A percentile compares a stretch with the other conserved stretches of the same genome.
phyloP scores from a whole-genome alignment of 2,329 filamentous ascomycete genomes.

The Fusarium illudens region DNA sequence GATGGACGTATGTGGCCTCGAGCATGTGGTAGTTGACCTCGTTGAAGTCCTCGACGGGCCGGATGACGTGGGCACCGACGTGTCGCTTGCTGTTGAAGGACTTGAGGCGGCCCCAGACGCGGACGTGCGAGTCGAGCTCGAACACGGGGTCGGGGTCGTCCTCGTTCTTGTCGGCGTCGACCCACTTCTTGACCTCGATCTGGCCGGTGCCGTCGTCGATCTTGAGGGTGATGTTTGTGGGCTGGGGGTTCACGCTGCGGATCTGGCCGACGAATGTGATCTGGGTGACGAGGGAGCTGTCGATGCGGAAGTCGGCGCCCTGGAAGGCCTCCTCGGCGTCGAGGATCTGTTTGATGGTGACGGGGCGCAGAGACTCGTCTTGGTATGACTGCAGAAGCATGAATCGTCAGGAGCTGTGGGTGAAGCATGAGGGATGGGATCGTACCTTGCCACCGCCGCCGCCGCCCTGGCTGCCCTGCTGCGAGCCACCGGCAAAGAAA shows the following conservation, averaged over 20 bases:
- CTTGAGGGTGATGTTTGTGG: conserved; percentile 90
- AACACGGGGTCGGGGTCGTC: conserved; percentile 62
- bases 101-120: conserved; percentile 86
- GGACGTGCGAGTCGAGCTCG: conserved; percentile 79
- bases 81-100: conserved; percentile 84
- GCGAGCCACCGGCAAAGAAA: conserved; percentile 68
- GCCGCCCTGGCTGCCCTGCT: conserved; percentile 63
- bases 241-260: conserved; percentile 83
- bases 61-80: conserved; percentile 81
- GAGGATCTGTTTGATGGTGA: conserved; percentile 94
- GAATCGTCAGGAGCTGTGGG: conserved; percentile 8
- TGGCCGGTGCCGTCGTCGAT: conserved; percentile 94
- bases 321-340: conserved; percentile 81
- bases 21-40: conserved; percentile 93
- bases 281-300: conserved; percentile 76
- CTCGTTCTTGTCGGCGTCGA: conserved; percentile 70
- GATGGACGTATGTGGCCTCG: conserved; percentile 87
- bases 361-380: conserved; percentile 88
- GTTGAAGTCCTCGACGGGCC: conserved; percentile 84
- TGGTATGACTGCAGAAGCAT: conserved; percentile 61
- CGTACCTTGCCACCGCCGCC: conserved; percentile 55
- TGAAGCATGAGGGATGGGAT: neutral
- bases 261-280: conserved; percentile 88
- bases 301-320: conserved; percentile 81
- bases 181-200: conserved; percentile 91